Evolutionary conservation across 805 yeast genomes (phyloP).

Genomic region (Candida corydali): DNA sequence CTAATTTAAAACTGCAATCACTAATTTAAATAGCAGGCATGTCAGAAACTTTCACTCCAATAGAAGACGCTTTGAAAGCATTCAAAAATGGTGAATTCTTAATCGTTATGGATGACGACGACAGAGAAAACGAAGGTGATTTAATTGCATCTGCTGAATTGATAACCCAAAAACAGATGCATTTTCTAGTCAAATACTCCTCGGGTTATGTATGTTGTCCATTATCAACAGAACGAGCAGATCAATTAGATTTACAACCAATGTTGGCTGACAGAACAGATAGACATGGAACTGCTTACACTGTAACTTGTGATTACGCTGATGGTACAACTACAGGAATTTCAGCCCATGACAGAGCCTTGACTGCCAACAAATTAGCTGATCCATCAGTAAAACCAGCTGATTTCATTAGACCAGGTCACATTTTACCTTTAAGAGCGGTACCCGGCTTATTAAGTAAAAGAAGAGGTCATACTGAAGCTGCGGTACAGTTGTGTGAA

Average conservation of each 20-base stretch:
- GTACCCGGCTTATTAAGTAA: constrained; percentile 73
- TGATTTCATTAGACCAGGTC: constrained; percentile 91
- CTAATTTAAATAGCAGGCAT: not conserved
- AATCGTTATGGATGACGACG: constrained; percentile 95
- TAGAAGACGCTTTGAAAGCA: constrained; percentile 70
- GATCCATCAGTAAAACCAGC: constrained; percentile 48
- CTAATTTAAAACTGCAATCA: too few relatives aligned
- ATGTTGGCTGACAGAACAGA: constrained; percentile 66
- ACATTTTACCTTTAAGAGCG: constrained; percentile 88
- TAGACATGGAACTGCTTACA: constrained; percentile 95
- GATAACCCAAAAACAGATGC: constrained; percentile 82
- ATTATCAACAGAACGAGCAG: constrained; percentile 71
- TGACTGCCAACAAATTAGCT: constrained; percentile 74
- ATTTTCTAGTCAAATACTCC: constrained; percentile 81
- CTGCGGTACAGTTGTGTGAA: constrained; percentile 82
- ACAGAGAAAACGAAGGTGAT: constrained; percentile 97
- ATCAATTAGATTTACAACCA: constrained; percentile 70
- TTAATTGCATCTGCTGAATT: constrained; percentile 87
- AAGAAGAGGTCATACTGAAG: constrained; percentile 97
- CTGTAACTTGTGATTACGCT: constrained; percentile 81
- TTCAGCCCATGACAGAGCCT: constrained; percentile 88
- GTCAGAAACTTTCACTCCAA: constrained; percentile 24
- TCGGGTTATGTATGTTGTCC: constrained; percentile 96
- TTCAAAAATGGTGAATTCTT: constrained; percentile 76
- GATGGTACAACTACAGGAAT: constrained; percentile 97